A percentile compares a stretch with the other conserved stretches of the same genome.
These are phyloP conservation scores for Axilococcus clingmanii DNA, from an alignment of 139 green algal species.

Conservation along the genomic window DNA sequence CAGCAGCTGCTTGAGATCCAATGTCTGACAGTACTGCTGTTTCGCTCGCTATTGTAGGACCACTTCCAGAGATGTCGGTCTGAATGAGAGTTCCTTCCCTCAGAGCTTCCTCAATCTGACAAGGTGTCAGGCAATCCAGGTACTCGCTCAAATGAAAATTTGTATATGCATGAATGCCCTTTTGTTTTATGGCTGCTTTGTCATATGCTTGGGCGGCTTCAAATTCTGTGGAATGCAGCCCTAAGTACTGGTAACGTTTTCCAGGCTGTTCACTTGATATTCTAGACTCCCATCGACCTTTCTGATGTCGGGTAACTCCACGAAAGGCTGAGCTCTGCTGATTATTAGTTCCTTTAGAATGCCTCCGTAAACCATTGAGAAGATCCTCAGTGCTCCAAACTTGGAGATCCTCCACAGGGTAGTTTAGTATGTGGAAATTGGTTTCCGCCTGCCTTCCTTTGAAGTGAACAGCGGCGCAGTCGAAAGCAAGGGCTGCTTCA, in stretches of 20 bases:
- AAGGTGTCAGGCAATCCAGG: constrained; percentile 33
- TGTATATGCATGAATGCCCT: constrained; percentile 47
- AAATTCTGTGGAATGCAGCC: constrained; percentile 52
- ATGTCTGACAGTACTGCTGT: too few relatives aligned
- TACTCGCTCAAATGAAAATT: constrained; percentile 65
- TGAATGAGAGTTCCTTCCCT: too few relatives aligned
- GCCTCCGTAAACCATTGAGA: constrained; percentile 19
- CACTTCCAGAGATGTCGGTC: too few relatives aligned
- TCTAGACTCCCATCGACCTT: constrained; percentile 61
- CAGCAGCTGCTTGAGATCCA: too few relatives aligned
- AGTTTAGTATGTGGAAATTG: constrained; percentile 3
- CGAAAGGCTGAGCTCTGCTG: constrained; percentile 43
- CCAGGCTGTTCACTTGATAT: constrained; percentile 39
- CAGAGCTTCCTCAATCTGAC: too few relatives aligned
- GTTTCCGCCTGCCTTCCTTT: constrained; percentile 1
- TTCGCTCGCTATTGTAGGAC: too few relatives aligned
- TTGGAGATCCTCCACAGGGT: neutral
- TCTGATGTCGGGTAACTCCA: constrained; percentile 66
- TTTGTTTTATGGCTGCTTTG: constrained; percentile 36
- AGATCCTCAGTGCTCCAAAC: constrained; percentile 3
- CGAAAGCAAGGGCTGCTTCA: constrained; percentile 10
- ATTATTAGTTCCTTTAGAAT: constrained; percentile 33
- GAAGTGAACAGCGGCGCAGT: constrained; percentile 3
- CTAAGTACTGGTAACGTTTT: constrained; percentile 41
- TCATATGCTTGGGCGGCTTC: constrained; percentile 69